Conservation (phyloP, 139 green algal genomes). For the Chlorella sp. region DNA sequence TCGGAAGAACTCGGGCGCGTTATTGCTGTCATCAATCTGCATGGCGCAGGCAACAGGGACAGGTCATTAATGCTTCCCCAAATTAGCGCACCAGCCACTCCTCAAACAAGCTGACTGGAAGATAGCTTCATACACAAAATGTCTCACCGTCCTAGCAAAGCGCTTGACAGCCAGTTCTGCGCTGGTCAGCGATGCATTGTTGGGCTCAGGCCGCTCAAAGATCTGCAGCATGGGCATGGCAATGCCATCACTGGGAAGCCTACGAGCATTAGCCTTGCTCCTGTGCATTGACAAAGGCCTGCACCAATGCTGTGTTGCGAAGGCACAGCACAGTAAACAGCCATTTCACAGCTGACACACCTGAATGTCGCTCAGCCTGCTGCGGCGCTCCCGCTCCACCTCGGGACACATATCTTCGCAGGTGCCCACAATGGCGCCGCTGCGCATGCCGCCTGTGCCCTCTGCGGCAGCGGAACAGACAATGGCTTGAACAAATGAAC, state of each 20-base stretch:
- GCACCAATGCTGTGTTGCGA: too few species aligned
- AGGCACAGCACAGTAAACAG: too few species aligned
- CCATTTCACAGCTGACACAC: neutral
- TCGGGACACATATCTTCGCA: constrained; percentile 82
- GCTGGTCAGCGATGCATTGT: constrained; percentile 51
- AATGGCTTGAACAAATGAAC: too few species aligned
- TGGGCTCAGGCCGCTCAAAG: constrained; percentile 69
- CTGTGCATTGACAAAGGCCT: too few species aligned
- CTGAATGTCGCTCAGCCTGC: constrained; percentile 63
- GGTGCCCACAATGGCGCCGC: constrained; percentile 52
- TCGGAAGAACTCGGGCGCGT: constrained; percentile 68
- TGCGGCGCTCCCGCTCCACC: constrained; percentile 60
- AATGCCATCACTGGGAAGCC: too few species aligned
- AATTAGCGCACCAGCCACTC: too few species aligned
- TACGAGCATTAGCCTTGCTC: neutral
- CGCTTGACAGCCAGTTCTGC: constrained; percentile 75
- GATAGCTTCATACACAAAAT: too few species aligned
- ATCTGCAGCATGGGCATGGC: constrained; percentile 37
- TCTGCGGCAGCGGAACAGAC: neutral
- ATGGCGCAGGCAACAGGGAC: neutral
- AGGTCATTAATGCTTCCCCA: too few species aligned
- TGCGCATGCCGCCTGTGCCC: neutral
- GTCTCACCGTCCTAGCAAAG: constrained; percentile 69
- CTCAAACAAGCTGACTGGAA: too few species aligned
- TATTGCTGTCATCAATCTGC: constrained; percentile 65